Base-by-base conservation (phyloP, 2,329 filamentous ascomycete species). In the Laburnicola sp. region DNA sequence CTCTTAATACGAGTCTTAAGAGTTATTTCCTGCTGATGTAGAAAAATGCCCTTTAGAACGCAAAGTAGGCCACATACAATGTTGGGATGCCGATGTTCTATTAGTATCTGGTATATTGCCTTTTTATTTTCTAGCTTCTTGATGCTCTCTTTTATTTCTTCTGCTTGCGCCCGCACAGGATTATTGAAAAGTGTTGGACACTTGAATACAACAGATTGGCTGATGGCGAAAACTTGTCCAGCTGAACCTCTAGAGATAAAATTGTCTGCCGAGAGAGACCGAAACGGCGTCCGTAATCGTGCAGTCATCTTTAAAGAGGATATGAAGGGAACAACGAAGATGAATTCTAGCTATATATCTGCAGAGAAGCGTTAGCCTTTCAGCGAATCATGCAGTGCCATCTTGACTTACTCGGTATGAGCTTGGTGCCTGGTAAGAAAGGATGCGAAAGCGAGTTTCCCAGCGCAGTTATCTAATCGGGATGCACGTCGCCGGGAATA, bases 241-340 rank as follows among this genome's bases (percentile, higher is more conserved):
- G 45, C 45, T 9, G 45, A 40, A 48, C 45, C 45, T 39, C 45
- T 40, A 32, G 45, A 48, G 35, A 40, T 11, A 26, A 48, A 48
- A 25, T 48, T 48, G 11, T 48, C 45, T 26, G 45, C 25, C 28
- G 45, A 40, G 36, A 48, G 45, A 21, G 45, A 48, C 3, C 9
- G 45, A 40, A 48, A 48, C 45, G 45, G 45, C 45, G 45, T 39
- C 25, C 45, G 45, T 40, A 48, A 48, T 40, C 35, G 45, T 31
- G 45, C 9, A 22, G 35, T 40, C 45, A 48, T 48, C 11, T 48
- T 36, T 28, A 26, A 34, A 16, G 16, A 16, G 16, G 16, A 16
- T 16, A 16, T 16, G 16, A 16, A 16, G 16, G 16, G 16, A 16
- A 16, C 16, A 16, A 16, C 16, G 16, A 16, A 16, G 16, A 16